Percentiles rank a stretch among this genome's conserved stretches.
These are phyloP conservation scores for Boletus tylopilopsis DNA, from an alignment of 768 basidiomycete genomes.

Conservation along the genomic window DNA sequence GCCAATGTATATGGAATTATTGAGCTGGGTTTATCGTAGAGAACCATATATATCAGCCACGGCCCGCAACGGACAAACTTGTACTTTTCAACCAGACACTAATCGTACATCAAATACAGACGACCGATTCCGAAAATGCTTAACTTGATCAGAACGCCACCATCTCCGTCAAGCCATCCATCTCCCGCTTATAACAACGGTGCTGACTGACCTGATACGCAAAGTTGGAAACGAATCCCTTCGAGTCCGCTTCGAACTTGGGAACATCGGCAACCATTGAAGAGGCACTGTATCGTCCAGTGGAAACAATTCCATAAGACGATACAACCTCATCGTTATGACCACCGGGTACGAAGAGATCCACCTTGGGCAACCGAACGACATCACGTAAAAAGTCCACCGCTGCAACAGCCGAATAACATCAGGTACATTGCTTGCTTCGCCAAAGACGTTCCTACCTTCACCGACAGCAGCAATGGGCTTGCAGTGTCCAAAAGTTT, in stretches of 20 bases:
- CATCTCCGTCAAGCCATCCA: constrained; percentile 48
- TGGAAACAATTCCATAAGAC: constrained; percentile 63
- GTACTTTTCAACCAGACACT: too few species aligned
- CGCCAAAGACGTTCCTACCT: constrained; percentile 28
- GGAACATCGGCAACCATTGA: constrained; percentile 39
- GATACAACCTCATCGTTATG: constrained; percentile 38
- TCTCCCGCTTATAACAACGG: constrained; percentile 59
- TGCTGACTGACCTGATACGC: constrained; percentile 64
- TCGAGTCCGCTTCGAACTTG: constrained; percentile 41
- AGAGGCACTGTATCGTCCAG: constrained; percentile 44
- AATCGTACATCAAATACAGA: constrained; percentile 13
- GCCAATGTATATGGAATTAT: too few species aligned
- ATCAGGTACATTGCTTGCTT: background rate
- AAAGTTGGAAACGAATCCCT: constrained; percentile 57
- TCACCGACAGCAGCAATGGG: constrained; percentile 74
- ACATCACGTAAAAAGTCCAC: constrained; percentile 46
- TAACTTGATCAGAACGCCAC: constrained; percentile 42
- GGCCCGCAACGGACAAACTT: too few species aligned
- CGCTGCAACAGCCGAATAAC: constrained; percentile 30
- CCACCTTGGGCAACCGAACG: constrained; percentile 43
- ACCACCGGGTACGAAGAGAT: constrained; percentile 33
- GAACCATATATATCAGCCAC: too few species aligned
- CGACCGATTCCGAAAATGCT: background rate
- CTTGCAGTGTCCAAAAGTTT: constrained; percentile 86
- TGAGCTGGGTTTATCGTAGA: too few species aligned